Percentiles rank a stretch among this genome's conserved stretches.
These are phyloP conservation scores for Hordeum marinum DNA, from an alignment of 176 grass and related monocot species.

Conservation along the genomic window DNA sequence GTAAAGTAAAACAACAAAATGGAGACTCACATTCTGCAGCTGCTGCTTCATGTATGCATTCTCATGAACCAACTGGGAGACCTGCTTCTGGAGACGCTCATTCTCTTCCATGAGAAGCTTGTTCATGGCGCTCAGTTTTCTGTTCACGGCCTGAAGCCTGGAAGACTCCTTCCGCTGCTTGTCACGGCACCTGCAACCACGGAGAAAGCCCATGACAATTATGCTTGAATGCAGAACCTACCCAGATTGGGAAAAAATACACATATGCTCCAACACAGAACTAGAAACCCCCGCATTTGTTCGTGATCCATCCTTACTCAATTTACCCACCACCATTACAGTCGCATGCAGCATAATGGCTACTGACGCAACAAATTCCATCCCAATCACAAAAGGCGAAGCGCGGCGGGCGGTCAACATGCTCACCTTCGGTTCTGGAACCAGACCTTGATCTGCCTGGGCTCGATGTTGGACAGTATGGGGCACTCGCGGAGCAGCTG, in stretches of 20 bases:
- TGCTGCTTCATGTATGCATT: slow-evolving; percentile 93
- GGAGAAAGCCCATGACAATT: neutral
- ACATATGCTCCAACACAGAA: neutral
- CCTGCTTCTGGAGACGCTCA: slow-evolving; percentile 95
- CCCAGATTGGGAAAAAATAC: neutral
- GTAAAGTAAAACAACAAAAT: neutral
- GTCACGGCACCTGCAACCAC: slow-evolving; percentile 71
- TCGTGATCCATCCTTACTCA: neutral
- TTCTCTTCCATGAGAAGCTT: slow-evolving; percentile 99
- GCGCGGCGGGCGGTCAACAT: no score
- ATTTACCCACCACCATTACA: slow-evolving; percentile 12
- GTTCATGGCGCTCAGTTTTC: slow-evolving; percentile 95
- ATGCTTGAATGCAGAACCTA: neutral
- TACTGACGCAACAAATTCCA: neutral
- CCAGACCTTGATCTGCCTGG: slow-evolving; percentile 99
- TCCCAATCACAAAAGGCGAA: neutral
- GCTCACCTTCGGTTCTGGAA: slow-evolving; percentile 96
- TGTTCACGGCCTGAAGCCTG: slow-evolving; percentile 88
- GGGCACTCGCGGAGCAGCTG: slow-evolving; percentile 92
- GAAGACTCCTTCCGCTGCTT: slow-evolving; percentile 95
- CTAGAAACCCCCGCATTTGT: neutral
- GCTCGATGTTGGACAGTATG: slow-evolving; percentile 85
- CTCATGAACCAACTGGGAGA: slow-evolving; percentile 81
- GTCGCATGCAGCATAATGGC: neutral
- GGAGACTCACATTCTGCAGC: slow-evolving; percentile 69